Percentiles rank a stretch among this genome's conserved stretches.
Evolutionary conservation across 495 filamentous ascomycete genomes (phyloP).

Genomic region (Filosporella fistucella): DNA sequence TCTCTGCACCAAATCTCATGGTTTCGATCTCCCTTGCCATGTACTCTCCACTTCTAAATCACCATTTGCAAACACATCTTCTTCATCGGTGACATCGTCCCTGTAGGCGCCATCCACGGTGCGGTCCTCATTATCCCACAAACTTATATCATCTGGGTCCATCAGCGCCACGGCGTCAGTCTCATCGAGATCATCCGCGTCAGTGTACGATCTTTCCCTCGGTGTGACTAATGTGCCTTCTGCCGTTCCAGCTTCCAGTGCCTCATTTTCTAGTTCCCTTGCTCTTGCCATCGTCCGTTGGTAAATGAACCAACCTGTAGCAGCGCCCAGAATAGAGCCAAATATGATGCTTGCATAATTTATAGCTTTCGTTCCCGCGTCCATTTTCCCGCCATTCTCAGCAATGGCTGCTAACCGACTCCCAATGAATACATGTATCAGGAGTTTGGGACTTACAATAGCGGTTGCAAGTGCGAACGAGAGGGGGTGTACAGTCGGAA

Average conservation of each 20-base stretch:
- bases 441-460: conserved; percentile 70
- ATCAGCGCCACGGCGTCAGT: conserved; percentile 28
- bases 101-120: conserved; percentile 11
- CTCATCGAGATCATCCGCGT: conserved; percentile 18
- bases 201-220: conserved; percentile 22
- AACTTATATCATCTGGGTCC: conserved; percentile 58
- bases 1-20: too few species aligned
- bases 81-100: conserved; percentile 14
- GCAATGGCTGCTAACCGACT: conserved; percentile 67
- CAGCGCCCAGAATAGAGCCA: conserved; percentile 64
- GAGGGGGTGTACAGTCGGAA: conserved; percentile 75
- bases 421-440: conserved; percentile 93
- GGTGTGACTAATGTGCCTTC: conserved; percentile 14
- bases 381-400: conserved; percentile 56
- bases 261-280: conserved; percentile 78
- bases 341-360: conserved; percentile 77
- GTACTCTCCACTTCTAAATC: too few species aligned
- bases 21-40: too few species aligned
- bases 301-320: conserved; percentile 84
- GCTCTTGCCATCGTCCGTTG: conserved; percentile 78
- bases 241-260: conserved; percentile 35
- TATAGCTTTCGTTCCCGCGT: conserved; percentile 58
- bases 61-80: conserved; percentile 11
- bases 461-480: conserved; percentile 80
- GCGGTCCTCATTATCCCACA: conserved; percentile 34